Conservation (phyloP, 2,329 filamentous ascomycete genomes). For the Trichoderma sp. region DNA sequence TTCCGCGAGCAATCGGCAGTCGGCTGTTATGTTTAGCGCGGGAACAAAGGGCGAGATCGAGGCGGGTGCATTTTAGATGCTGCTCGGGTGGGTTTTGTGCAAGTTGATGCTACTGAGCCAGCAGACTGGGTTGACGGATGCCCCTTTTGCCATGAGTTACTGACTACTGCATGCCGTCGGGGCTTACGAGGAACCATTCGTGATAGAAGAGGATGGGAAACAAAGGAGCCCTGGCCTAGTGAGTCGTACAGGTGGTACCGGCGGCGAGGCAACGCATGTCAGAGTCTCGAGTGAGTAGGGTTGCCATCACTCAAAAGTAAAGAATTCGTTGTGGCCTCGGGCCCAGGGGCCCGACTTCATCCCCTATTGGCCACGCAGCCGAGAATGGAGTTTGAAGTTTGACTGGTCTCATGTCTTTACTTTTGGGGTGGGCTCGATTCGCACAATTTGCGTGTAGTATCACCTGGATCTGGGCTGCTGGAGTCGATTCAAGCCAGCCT, state of each 20-base stretch:
- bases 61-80: conserved; percentile 5
- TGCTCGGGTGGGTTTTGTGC: neutral
- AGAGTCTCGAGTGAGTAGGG: neutral
- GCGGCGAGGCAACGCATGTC: neutral
- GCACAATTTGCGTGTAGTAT: neutral
- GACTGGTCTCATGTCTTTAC: neutral
- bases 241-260: neutral
- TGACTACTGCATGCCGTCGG: conserved; percentile 4
- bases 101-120: too few species aligned
- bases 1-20: conserved; percentile 6
- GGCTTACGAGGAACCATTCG: neutral
- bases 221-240: neutral
- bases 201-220: neutral
- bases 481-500: too few species aligned
- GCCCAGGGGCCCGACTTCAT: neutral
- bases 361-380: neutral
- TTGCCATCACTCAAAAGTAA: neutral
- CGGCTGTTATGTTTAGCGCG: conserved; percentile 13
- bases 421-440: neutral
- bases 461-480: neutral
- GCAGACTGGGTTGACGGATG: neutral
- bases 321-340: neutral
- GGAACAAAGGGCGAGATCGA: neutral
- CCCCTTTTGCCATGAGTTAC: too few species aligned
- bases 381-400: neutral